phyloP scores from a whole-genome alignment of 2,329 filamentous ascomycete species.

The Fusarium sp. region DNA sequence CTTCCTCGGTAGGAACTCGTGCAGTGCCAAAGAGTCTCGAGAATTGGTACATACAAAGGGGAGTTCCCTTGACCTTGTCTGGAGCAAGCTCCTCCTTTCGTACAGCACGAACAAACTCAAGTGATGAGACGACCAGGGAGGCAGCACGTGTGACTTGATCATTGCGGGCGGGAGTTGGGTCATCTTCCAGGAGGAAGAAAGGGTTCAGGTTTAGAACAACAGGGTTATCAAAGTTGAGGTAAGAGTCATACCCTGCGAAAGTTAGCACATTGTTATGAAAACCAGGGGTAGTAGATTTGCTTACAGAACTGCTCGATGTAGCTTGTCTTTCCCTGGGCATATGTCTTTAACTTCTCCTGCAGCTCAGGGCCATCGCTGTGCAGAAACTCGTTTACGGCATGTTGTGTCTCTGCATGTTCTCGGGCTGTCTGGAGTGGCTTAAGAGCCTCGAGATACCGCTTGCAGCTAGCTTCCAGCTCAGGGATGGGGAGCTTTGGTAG shows the following conservation, averaged over 20 bases:
- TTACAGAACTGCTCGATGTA: constrained; percentile 99
- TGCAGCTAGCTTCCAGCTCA: constrained; percentile 80
- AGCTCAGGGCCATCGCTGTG: constrained; percentile 82
- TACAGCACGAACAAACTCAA: constrained; percentile 93
- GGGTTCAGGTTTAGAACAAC: constrained; percentile 98
- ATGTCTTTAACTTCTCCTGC: constrained; percentile 89
- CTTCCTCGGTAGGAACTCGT: constrained; percentile 91
- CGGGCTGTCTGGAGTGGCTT: constrained; percentile 82
- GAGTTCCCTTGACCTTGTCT: constrained; percentile 83
- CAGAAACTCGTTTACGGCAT: constrained; percentile 86
- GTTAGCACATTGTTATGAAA: constrained; percentile 10
- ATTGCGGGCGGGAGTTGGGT: constrained; percentile 94
- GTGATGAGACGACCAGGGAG: constrained; percentile 87
- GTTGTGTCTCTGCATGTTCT: constrained; percentile 84
- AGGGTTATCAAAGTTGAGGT: constrained; percentile 96
- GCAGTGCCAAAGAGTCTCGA: constrained; percentile 95
- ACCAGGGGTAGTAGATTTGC: background rate
- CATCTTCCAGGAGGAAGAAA: constrained; percentile 97
- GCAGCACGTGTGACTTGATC: constrained; percentile 96
- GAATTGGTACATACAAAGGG: constrained; percentile 98
- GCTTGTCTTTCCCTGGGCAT: constrained; percentile 89
- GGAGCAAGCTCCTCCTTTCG: constrained; percentile 92
- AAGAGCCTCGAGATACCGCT: constrained; percentile 82
- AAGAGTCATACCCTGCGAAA: constrained; percentile 91
- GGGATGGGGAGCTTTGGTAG: constrained; percentile 94